phyloP scores from a whole-genome alignment of 1,284 basidiomycete species.

The Ustilago cynodontis region DNA sequence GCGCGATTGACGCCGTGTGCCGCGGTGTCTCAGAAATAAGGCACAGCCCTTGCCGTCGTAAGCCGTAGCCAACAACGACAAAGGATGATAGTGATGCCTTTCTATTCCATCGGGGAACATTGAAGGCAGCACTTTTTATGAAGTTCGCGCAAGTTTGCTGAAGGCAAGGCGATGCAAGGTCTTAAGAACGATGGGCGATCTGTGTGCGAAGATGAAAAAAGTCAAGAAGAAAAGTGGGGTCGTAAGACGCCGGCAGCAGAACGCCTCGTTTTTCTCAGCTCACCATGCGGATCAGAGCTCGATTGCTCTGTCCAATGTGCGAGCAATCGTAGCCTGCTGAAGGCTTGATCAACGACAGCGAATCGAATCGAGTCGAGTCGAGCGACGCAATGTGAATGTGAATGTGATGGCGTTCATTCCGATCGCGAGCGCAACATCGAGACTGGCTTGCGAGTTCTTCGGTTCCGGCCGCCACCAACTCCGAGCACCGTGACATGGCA shows the following conservation, averaged over 20 bases:
- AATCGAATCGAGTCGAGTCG: neutral
- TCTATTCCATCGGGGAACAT: too few relatives aligned
- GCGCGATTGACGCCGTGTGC: neutral
- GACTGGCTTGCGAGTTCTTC: neutral
- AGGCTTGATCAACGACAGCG: neutral
- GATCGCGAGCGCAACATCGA: slow-evolving; percentile 31
- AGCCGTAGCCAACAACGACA: too few relatives aligned
- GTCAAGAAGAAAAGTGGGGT: slow-evolving; percentile 5
- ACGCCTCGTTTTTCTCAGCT: slow-evolving; percentile 10
- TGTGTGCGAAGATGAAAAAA: slow-evolving; percentile 14
- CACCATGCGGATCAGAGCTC: neutral
- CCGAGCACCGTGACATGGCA: too few relatives aligned
- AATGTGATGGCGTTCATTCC: neutral
- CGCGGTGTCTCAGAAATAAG: neutral
- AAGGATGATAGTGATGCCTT: too few relatives aligned
- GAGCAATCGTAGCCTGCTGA: neutral
- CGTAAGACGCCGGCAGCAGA: slow-evolving; percentile 26
- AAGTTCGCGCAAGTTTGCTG: too few relatives aligned
- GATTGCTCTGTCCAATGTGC: slow-evolving; percentile 1
- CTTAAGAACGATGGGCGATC: slow-evolving; percentile 3
- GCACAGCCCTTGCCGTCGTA: neutral
- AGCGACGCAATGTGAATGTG: neutral
- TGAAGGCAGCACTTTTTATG: too few relatives aligned
- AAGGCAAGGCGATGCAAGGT: too few relatives aligned
- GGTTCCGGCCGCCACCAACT: neutral